Conservation (phyloP, 768 basidiomycete genomes). For the Lactifluus piperatus region DNA sequence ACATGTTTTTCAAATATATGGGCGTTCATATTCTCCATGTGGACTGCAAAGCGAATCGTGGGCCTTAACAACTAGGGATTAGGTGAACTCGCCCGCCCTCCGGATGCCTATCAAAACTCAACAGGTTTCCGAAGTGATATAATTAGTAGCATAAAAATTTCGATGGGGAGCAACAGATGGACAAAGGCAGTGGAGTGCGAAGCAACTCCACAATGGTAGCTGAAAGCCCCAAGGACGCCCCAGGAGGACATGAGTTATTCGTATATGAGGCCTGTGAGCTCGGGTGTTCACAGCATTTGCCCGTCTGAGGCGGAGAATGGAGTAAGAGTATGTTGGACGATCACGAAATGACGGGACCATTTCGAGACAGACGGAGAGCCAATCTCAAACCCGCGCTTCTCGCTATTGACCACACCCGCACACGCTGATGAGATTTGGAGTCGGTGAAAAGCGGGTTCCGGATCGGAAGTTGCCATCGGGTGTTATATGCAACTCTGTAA, state of each 20-base stretch:
- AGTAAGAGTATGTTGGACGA: neutral
- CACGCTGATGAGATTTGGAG: neutral
- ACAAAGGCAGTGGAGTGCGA: too few relatives aligned
- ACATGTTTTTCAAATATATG: too few relatives aligned
- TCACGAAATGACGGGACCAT: neutral
- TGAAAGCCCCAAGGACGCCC: too few relatives aligned
- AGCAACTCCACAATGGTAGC: neutral
- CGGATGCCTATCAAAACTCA: too few relatives aligned
- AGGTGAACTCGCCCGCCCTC: too few relatives aligned
- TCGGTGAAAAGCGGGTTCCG: neutral
- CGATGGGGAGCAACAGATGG: too few relatives aligned
- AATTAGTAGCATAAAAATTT: too few relatives aligned
- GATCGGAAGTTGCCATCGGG: neutral
- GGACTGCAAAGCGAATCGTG: too few relatives aligned
- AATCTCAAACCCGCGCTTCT: neutral
- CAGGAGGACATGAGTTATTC: neutral
- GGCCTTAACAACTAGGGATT: too few relatives aligned
- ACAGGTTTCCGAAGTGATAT: too few relatives aligned
- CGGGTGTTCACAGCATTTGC: neutral
- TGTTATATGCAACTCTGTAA: neutral
- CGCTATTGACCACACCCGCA: neutral
- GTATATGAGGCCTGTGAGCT: neutral
- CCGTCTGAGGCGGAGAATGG: slow-evolving; percentile 4
- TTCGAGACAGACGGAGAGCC: neutral
- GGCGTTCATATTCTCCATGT: too few relatives aligned